phyloP scores from a whole-genome alignment of 2,329 filamentous ascomycete species.

The Fusarium denticulatum region DNA sequence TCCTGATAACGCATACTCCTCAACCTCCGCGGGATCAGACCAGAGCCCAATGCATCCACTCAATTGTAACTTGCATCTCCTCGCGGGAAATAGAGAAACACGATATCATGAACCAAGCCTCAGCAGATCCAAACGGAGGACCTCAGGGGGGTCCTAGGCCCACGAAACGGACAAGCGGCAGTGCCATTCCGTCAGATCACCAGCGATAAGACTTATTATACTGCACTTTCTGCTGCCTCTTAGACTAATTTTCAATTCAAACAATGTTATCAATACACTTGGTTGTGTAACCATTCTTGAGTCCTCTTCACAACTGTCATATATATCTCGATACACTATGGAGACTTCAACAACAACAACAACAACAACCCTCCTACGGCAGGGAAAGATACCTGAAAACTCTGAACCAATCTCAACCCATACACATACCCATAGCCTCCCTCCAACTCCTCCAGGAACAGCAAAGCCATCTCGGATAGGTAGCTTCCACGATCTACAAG shows the following conservation, averaged over 20 bases:
- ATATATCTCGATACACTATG: conserved; percentile 23
- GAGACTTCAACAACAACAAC: conserved; percentile 23
- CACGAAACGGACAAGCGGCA: conserved; percentile 14
- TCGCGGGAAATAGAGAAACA: conserved; percentile 37
- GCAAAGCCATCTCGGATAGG: conserved; percentile 50
- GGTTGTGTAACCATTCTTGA: conserved; percentile 3
- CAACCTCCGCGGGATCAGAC: conserved; percentile 42
- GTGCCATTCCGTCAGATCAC: conserved; percentile 22
- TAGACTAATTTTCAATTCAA: neutral
- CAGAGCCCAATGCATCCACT: conserved; percentile 29
- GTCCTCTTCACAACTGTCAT: neutral
- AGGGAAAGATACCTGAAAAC: conserved; percentile 15
- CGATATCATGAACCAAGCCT: conserved; percentile 26
- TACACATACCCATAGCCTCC: conserved; percentile 43
- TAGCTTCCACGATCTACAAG: conserved; percentile 44
- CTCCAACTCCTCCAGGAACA: conserved; percentile 54
- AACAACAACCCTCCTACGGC: conserved; percentile 12
- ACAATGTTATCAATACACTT: neutral
- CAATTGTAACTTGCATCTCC: conserved; percentile 45
- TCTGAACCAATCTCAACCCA: conserved; percentile 15
- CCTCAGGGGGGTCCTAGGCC: neutral
- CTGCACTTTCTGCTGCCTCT: conserved; percentile 5
- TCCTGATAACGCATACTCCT: conserved; percentile 31
- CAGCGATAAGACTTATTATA: conserved; percentile 22
- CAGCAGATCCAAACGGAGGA: conserved; percentile 18